A percentile compares a stretch with the other conserved stretches of the same genome.
Conservation (phyloP, 2,329 filamentous ascomycete species). For the Pestalotiopsis sp. region DNA sequence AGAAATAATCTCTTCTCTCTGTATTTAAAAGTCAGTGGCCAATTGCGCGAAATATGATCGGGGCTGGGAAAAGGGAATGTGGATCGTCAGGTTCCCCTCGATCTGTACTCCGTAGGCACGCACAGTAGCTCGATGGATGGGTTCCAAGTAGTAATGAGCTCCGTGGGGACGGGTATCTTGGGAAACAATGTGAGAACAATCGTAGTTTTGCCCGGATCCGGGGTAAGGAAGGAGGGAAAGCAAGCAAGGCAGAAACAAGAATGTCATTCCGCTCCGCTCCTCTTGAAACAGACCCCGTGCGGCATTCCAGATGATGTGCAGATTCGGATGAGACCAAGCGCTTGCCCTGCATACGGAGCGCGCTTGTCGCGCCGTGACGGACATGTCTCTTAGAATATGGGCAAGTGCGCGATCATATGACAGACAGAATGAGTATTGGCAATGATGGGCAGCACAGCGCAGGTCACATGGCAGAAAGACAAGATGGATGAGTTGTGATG, state of each 20-base stretch:
- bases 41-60: too few relatives aligned
- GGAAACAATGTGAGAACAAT: not conserved
- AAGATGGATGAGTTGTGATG: not conserved
- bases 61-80: not conserved
- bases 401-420: not conserved
- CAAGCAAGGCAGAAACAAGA: not conserved
- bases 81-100: not conserved
- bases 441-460: not conserved
- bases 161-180: not conserved
- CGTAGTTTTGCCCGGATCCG: not conserved
- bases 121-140: not conserved
- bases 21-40: not conserved
- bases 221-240: not conserved
- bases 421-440: not conserved
- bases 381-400: not conserved
- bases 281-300: not conserved
- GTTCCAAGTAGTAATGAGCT: not conserved
- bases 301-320: not conserved
- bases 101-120: not conserved
- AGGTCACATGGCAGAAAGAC: not conserved
- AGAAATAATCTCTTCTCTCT: not conserved
- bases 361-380: not conserved
- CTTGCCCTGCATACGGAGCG: not conserved
- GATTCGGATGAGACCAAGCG: not conserved
- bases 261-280: not conserved